Base-by-base conservation (phyloP, 106 monocot genomes). In the Posidonia australis region DNA sequence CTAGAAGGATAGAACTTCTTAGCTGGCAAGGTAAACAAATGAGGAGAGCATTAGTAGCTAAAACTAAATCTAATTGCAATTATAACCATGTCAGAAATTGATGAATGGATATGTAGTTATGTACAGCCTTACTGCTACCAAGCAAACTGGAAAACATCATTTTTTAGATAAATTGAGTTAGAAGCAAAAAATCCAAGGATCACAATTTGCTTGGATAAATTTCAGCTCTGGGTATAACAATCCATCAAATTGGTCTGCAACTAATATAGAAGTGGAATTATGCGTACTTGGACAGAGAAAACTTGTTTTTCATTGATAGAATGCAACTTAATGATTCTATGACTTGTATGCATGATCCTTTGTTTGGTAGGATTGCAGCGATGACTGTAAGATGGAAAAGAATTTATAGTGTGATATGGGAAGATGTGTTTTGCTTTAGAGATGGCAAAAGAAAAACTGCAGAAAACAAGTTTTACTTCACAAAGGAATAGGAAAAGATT, bases 1-100 rank as follows among this genome's bases (percentile, higher is more conserved):
- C 93, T 77, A 43, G 86, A 75, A 60, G 89, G 93, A 68, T 94
- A 86, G 59, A 67, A 83, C 54, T 86, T 94, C 24, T 89, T 89
- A 3, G 70, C 93, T 89, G 93, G n/a, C 43, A 68, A 72, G 24
- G 36, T 1, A 54, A 18, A 29, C 26, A 5, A 25, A 19, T 49
- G 42, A 63, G 42, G 21, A 29, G 36, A 64, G 9, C 21, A 46
- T 26, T 32, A 49, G 20, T n/a, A n/a, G n/a, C n/a, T n/a, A n/a
- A n/a, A n/a, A n/a, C n/a, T n/a, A 17, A 49, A 13, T n/a, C 3
- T 49, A 49, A 4, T 0, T 4, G n/a, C 48, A 55, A 25, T 24
- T 24, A 24, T 55, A 24, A 0, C 4, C 1, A 5, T 10, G 13
- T 49, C n/a, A 49, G 16, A 49, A 12, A 49, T 49, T 17, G 49